phyloP scores from a whole-genome alignment of 371 early-diverging fungal genomes.

The Circinella umbellata region DNA sequence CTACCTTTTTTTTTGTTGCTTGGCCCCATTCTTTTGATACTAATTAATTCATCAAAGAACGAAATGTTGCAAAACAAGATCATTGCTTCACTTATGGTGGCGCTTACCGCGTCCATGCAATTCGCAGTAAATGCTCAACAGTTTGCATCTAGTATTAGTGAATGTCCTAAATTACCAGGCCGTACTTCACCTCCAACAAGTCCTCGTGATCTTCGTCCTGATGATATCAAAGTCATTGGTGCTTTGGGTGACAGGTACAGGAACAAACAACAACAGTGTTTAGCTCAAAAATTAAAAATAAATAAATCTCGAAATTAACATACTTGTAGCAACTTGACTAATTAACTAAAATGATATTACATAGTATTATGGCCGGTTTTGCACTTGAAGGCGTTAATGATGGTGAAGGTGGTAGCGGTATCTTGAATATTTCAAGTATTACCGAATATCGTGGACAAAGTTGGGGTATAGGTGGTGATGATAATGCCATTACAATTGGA shows the following conservation, averaged over 20 bases:
- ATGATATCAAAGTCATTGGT: constrained; percentile 34
- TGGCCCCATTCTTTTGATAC: too few relatives aligned
- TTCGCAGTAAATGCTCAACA: not conserved
- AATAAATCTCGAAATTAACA: too few relatives aligned
- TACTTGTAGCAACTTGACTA: not conserved
- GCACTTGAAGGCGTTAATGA: constrained; percentile 30
- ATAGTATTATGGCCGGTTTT: constrained; percentile 46
- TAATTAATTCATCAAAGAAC: too few relatives aligned
- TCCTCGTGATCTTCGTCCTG: constrained; percentile 32
- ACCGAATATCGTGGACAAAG: constrained; percentile 50
- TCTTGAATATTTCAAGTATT: constrained; percentile 24
- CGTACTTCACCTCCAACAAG: constrained; percentile 19
- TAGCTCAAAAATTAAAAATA: not conserved
- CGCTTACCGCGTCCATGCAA: not conserved
- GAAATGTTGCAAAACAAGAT: not conserved
- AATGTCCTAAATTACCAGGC: constrained; percentile 27
- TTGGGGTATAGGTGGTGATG: constrained; percentile 51
- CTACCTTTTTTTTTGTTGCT: too few relatives aligned
- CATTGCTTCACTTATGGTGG: not conserved
- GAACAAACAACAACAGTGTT: not conserved
- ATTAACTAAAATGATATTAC: not conserved
- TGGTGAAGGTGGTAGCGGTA: constrained; percentile 8
- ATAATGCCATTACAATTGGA: constrained; percentile 40
- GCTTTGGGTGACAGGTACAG: constrained; percentile 35
- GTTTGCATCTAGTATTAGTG: constrained; percentile 12